These are phyloP conservation scores for Castanea sativa DNA, from an alignment of 306 rosid genomes.

Conservation along the genomic window DNA sequence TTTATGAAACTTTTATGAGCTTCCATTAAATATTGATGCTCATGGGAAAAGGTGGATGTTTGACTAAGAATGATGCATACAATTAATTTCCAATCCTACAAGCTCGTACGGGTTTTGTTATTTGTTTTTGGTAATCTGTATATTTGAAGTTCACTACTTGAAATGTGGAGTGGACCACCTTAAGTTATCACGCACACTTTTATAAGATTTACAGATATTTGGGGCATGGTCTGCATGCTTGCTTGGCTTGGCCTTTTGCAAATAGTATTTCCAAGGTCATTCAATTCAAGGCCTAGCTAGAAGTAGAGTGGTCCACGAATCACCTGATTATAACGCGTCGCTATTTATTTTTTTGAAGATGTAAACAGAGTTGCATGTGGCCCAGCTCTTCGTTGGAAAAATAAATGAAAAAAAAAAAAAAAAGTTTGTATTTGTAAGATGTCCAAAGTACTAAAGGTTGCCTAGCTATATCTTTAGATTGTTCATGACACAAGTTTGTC, in stretches of 20 bases:
- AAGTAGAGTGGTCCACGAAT: slow-evolving; percentile 58
- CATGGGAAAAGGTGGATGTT: background rate
- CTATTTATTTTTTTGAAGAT: slow-evolving; percentile 28
- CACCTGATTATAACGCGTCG: slow-evolving; percentile 56
- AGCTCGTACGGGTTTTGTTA: background rate
- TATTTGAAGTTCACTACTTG: slow-evolving; percentile 18
- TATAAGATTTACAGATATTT: slow-evolving; percentile 34
- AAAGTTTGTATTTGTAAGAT: background rate
- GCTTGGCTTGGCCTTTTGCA: slow-evolving; percentile 41
- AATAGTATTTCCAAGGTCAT: slow-evolving; percentile 27
- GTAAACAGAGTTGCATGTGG: background rate
- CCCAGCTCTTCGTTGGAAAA: background rate
- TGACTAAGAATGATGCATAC: background rate
- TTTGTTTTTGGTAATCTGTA: background rate
- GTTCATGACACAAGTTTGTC: background rate
- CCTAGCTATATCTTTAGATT: background rate
- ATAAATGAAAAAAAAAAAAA: background rate
- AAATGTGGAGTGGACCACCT: slow-evolving; percentile 48
- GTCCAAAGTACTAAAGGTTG: background rate
- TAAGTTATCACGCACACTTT: slow-evolving; percentile 27
- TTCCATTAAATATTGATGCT: background rate
- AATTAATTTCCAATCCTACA: background rate
- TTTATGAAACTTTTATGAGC: no score
- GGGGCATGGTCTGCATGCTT: slow-evolving; percentile 41
- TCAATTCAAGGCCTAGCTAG: slow-evolving; percentile 35